phyloP scores from a whole-genome alignment of 2,329 filamentous ascomycete species.

The Ophiostoma piceae region DNA sequence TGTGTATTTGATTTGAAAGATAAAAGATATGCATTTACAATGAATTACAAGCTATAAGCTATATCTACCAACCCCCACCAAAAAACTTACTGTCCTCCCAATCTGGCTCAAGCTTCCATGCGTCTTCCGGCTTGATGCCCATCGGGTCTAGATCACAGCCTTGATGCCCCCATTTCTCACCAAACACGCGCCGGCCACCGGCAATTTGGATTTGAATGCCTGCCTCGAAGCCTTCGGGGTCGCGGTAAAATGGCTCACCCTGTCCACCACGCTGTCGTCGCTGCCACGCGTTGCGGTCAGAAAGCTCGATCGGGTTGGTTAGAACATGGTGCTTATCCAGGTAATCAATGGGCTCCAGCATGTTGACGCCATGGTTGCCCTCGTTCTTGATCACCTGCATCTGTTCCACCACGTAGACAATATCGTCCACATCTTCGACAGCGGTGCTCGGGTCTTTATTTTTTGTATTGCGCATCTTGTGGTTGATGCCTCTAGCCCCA shows the following conservation, averaged over 20 bases:
- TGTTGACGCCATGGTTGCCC: neutral
- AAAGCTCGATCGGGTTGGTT: neutral
- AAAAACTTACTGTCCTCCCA: neutral
- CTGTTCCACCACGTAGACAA: neutral
- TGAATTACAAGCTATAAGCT: neutral
- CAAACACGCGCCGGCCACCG: neutral
- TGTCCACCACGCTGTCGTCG: neutral
- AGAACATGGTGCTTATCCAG: neutral
- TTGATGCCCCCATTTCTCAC: neutral
- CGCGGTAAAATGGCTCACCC: neutral
- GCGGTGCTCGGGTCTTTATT: neutral
- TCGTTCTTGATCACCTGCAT: neutral
- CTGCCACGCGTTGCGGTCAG: neutral
- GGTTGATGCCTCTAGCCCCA: neutral
- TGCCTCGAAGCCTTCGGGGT: neutral
- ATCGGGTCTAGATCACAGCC: neutral
- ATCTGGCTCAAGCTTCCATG: neutral
- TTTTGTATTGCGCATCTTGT: neutral
- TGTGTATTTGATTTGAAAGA: neutral
- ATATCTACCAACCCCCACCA: neutral
- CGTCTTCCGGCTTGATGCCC: neutral
- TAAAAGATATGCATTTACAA: constrained; percentile 18
- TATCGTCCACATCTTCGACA: neutral
- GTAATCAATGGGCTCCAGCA: neutral
- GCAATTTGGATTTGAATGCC: neutral